phyloP scores from a whole-genome alignment of 345 rosid genomes.

The Sisymbrium altissimum region DNA sequence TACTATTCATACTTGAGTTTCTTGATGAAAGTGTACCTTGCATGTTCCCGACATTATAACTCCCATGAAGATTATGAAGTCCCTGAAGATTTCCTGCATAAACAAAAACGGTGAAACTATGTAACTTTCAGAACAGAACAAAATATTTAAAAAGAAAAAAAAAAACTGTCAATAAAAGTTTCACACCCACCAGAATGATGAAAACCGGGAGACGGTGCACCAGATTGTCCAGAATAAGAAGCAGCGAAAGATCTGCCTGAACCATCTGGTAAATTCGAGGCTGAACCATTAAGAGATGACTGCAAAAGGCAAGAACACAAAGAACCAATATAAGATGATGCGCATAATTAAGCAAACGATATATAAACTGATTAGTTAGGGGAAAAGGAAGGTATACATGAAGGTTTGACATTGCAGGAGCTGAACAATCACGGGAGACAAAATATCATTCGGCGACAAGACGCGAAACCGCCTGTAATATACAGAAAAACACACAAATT shows the following conservation, averaged over 20 bases:
- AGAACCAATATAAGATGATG: not conserved
- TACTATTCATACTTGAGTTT: slow-evolving; percentile 69
- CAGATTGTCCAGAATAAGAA: slow-evolving; percentile 94
- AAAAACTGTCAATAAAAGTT: slow-evolving; percentile 10
- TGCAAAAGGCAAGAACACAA: slow-evolving; percentile 38
- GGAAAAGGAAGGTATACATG: slow-evolving; percentile 48
- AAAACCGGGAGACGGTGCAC: slow-evolving; percentile 79
- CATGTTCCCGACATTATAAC: slow-evolving; percentile 85
- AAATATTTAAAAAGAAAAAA: not conserved
- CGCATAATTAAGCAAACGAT: not conserved
- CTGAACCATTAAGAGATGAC: slow-evolving; percentile 87
- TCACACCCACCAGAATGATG: slow-evolving; percentile 65
- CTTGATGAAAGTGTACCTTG: slow-evolving; percentile 88
- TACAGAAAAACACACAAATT: slow-evolving; percentile 24
- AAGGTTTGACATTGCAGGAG: slow-evolving; percentile 80
- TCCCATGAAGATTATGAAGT: slow-evolving; percentile 84
- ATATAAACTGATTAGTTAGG: not conserved
- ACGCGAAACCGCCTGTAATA: slow-evolving; percentile 40
- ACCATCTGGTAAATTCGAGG: slow-evolving; percentile 82
- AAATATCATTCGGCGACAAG: slow-evolving; percentile 55
- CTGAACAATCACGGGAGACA: slow-evolving; percentile 47
- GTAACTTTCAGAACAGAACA: slow-evolving; percentile 10
- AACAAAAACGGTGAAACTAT: not conserved
- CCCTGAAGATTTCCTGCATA: slow-evolving; percentile 79
- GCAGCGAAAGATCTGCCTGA: slow-evolving; percentile 70